Evolutionary conservation across 139 green algal genomes (phyloP).

Genomic region (Chlorella sorokiniana): DNA sequence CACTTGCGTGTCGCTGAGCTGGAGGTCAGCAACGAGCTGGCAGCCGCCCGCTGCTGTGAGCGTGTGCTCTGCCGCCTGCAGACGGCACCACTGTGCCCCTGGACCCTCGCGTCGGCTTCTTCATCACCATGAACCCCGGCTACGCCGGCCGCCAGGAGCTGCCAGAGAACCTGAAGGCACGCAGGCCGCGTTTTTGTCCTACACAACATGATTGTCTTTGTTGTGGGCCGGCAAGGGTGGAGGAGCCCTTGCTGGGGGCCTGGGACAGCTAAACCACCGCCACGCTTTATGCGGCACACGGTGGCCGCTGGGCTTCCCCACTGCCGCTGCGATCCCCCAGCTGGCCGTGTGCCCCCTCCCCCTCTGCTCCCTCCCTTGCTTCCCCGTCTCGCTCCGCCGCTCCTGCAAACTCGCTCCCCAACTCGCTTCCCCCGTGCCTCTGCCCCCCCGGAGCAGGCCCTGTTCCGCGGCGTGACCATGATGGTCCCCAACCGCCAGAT

Average conservation of each 20-base stretch:
- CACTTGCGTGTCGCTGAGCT: too few species aligned
- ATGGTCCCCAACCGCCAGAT: conserved; percentile 97
- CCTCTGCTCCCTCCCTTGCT: neutral
- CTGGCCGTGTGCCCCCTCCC: too few species aligned
- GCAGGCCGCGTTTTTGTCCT: neutral
- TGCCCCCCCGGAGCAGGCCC: conserved; percentile 44
- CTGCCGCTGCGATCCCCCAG: too few species aligned
- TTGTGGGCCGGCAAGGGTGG: too few species aligned
- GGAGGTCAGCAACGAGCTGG: too few species aligned
- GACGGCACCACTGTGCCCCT: conserved; percentile 85
- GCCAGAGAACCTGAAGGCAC: conserved; percentile 95
- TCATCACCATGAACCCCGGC: conserved; percentile 98
- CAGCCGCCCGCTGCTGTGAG: too few species aligned
- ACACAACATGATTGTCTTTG: neutral
- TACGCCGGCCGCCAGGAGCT: conserved; percentile 94
- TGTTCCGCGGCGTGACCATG: conserved; percentile 98
- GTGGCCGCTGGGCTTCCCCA: too few species aligned
- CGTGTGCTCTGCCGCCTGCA: neutral
- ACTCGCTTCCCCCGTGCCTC: neutral
- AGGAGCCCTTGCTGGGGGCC: too few species aligned
- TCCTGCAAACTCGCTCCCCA: neutral
- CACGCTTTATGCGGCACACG: too few species aligned
- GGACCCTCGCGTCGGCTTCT: conserved; percentile 92
- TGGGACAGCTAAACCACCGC: too few species aligned
- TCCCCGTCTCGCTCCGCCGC: neutral